phyloP scores from a whole-genome alignment of 2,329 filamentous ascomycete species.

The Exserohilum rostratum region DNA sequence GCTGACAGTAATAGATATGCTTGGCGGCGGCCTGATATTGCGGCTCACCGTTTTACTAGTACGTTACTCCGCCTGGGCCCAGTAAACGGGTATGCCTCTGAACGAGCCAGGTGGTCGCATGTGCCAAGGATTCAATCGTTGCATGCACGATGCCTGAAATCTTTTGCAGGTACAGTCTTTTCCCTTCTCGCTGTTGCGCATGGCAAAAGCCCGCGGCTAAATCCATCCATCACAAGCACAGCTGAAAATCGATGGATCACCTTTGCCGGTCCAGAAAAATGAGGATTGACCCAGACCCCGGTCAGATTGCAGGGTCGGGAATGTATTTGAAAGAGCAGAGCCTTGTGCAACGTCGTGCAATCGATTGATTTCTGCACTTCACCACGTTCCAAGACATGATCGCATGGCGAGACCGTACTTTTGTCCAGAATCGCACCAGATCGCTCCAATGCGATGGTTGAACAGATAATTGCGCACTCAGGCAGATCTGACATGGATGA shows the following conservation, averaged over 20 bases:
- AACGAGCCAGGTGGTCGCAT: background rate
- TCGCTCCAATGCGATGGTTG: slow-evolving; percentile 20
- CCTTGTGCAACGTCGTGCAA: slow-evolving; percentile 27
- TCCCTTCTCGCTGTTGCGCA: background rate
- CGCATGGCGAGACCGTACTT: slow-evolving; percentile 17
- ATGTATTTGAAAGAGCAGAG: slow-evolving; percentile 16
- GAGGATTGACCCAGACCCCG: background rate
- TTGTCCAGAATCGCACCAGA: slow-evolving; percentile 14
- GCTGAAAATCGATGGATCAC: background rate
- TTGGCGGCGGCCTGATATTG: background rate
- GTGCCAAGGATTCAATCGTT: background rate
- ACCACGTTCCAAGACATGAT: slow-evolving; percentile 23
- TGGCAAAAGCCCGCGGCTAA: background rate
- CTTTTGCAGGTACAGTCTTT: background rate
- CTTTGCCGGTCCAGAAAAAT: background rate
- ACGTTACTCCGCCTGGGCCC: background rate
- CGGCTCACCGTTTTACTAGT: background rate
- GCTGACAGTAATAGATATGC: background rate
- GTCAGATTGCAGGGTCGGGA: slow-evolving; percentile 1
- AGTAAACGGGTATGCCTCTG: background rate
- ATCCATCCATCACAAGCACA: background rate
- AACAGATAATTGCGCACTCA: slow-evolving; percentile 17
- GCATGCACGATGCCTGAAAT: background rate
- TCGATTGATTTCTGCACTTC: slow-evolving; percentile 16
- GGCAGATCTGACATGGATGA: slow-evolving; percentile 19